phyloP scores from a whole-genome alignment of 495 filamentous ascomycete genomes.

The Lineolata rhizophorae region DNA sequence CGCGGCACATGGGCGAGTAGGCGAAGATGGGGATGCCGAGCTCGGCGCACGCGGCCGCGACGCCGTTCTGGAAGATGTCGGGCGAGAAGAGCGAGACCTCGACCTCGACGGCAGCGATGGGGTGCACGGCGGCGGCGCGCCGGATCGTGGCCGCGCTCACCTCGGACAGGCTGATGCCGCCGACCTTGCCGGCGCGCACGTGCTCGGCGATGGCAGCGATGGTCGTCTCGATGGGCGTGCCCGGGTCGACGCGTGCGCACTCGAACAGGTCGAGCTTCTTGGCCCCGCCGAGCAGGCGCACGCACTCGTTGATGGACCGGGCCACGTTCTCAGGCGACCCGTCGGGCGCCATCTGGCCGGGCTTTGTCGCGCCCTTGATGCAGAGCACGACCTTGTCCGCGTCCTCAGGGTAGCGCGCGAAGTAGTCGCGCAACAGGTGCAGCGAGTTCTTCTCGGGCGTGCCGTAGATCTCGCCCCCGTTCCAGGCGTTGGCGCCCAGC shows the following conservation, averaged over 20 bases:
- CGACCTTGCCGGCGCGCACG: constrained; percentile 55
- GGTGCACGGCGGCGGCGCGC: constrained; percentile 42
- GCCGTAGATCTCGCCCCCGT: constrained; percentile 65
- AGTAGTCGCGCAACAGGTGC: constrained; percentile 40
- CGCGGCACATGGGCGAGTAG: constrained; percentile 34
- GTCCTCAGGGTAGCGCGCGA: constrained; percentile 44
- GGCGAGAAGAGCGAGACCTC: constrained; percentile 53
- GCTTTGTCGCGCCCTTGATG: constrained; percentile 37
- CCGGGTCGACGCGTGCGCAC: constrained; percentile 47
- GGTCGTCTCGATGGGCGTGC: constrained; percentile 34
- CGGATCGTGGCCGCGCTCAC: constrained; percentile 53
- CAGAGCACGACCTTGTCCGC: constrained; percentile 38
- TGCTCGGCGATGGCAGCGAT: constrained; percentile 30
- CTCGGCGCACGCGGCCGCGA: constrained; percentile 48
- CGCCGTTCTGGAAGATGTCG: constrained; percentile 50
- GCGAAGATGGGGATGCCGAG: constrained; percentile 52
- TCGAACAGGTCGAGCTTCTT: constrained; percentile 74
- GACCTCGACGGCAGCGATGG: constrained; percentile 55
- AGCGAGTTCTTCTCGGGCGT: constrained; percentile 44
- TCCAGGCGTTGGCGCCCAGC: constrained; percentile 57
- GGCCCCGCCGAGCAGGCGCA: constrained; percentile 41
- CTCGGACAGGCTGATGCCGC: constrained; percentile 59
- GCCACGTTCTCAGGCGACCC: constrained; percentile 39
- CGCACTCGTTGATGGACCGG: constrained; percentile 41
- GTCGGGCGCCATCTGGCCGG: constrained; percentile 22